phyloP scores from a whole-genome alignment of 2,329 filamentous ascomycete genomes.

The Aspergillus brunneoviolaceus region DNA sequence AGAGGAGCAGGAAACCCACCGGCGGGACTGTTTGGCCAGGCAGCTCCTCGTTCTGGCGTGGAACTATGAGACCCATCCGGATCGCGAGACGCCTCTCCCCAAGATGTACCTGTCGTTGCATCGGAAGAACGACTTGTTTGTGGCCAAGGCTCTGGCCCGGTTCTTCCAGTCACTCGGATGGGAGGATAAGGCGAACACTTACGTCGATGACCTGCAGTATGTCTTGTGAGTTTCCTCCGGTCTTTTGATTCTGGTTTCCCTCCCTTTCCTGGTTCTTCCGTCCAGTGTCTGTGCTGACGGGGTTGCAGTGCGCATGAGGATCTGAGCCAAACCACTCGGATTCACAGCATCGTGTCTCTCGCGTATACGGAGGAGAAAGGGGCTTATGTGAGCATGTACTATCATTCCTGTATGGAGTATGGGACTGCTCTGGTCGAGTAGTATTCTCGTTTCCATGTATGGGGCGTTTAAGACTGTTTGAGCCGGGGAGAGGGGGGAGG shows the following conservation, averaged over 20 bases:
- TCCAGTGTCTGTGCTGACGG: not conserved
- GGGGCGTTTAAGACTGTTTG: no score
- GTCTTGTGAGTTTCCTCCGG: not conserved
- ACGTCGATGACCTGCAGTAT: slow-evolving; percentile 2
- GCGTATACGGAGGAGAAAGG: slow-evolving; percentile 6
- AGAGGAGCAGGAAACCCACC: no score
- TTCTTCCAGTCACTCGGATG: not conserved
- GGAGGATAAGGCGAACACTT: not conserved
- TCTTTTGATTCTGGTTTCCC: no score
- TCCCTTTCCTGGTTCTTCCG: not conserved
- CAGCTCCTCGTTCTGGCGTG: not conserved
- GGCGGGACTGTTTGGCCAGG: not conserved
- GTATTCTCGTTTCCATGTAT: no score
- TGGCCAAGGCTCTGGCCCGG: not conserved
- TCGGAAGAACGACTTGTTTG: not conserved
- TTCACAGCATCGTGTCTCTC: slow-evolving; percentile 4
- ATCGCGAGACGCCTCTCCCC: not conserved
- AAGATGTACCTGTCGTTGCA: slow-evolving; percentile 3
- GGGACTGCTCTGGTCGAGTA: no score
- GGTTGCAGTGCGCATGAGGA: not conserved
- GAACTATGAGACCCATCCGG: slow-evolving; percentile 1
- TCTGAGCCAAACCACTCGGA: not conserved
- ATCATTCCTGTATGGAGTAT: not conserved
- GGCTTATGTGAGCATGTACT: slow-evolving; percentile 7
- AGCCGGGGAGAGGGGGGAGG: no score